Base-by-base conservation (phyloP, 352 stramenopile species). In the Globisporangium nodosum region DNA sequence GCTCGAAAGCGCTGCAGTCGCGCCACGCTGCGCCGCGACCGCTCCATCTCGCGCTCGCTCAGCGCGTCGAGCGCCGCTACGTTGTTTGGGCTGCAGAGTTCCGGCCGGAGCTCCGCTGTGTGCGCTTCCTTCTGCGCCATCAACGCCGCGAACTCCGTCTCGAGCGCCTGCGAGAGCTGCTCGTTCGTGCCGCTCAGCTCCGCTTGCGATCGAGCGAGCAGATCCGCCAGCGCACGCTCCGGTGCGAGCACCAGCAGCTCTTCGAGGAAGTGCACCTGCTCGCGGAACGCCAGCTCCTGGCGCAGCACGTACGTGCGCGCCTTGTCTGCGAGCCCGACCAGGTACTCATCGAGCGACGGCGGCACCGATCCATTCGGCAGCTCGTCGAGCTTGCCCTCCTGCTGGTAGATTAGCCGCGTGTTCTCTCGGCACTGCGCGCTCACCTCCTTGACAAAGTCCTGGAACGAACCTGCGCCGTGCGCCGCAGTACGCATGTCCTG, bases 71-170 rank as follows among this genome's bases (percentile, higher is more conserved):
- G 64, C 42, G 82, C 66, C 0, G 64, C 43, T 1, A 46, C 58
- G 37, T 85, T 81, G 68, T 96, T 94, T 12, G 76, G 74, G 13
- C 78, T 91, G 56, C 82, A 88, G 30, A 96, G 66, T 30, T 89
- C 70, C 0, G 88, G 88, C 20, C 84, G 72, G 16, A 96, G 58
- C 39, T 82, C 68, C 30, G 75, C 27, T 3, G 63, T 74, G 58
- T 95, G 71, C 7, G 65, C 58, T 7, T 69, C 65, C 52, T 88
- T 89, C 21, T 70, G 56, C 3, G 73, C 52, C 45, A 81, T 73
- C 69, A 73, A 88, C 33, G 54, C 55, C 2, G 67, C 30, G 20
- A 74, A 78, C 33, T 80, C 46, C 21, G 51, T 31, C 13, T 76
- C 66, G 3, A 96, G 60, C 2, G 27, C 48, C 9, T 64, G 56